Percentiles rank a stretch among this genome's conserved stretches.
phyloP scores from a whole-genome alignment of 1,139 yeast genomes.

The Komagataea norvegica region DNA sequence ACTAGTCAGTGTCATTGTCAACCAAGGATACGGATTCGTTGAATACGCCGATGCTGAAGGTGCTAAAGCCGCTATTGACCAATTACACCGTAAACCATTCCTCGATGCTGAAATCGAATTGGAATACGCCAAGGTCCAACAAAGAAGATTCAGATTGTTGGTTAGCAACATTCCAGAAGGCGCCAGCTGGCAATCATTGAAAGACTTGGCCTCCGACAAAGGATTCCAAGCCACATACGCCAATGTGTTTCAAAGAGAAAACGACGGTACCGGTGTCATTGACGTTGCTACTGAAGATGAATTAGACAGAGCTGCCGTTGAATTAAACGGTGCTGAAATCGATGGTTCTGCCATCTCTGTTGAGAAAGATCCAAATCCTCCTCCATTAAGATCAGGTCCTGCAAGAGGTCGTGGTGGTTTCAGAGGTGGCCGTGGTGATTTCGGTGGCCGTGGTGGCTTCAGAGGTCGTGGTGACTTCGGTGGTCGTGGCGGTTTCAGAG shows the following conservation, averaged over 20 bases:
- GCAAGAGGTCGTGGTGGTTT: constrained; percentile 44
- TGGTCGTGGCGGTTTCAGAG: constrained; percentile 48
- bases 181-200: constrained; percentile 81
- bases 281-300: constrained; percentile 77
- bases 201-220: constrained; percentile 72
- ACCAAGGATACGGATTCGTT: constrained; percentile 75
- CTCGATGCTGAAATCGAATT: constrained; percentile 63
- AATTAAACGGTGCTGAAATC: constrained; percentile 67
- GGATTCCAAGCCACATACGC: constrained; percentile 65
- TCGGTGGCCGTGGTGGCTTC: constrained; percentile 34
- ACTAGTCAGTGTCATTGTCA: constrained; percentile 59
- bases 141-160: constrained; percentile 70
- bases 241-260: constrained; percentile 61
- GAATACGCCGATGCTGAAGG: constrained; percentile 63
- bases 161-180: constrained; percentile 67
- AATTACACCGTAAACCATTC: constrained; percentile 51
- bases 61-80: constrained; percentile 62
- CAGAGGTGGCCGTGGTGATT: constrained; percentile 31
- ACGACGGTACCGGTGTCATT: constrained; percentile 70
- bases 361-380: constrained; percentile 74
- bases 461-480: constrained; percentile 34
- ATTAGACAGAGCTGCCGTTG: constrained; percentile 61
- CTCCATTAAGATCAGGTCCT: constrained; percentile 66
- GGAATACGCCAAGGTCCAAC: constrained; percentile 64
- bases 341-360: constrained; percentile 63